Conservation (phyloP, 2,329 filamentous ascomycete species). For the Colletotrichum liaoningense region DNA sequence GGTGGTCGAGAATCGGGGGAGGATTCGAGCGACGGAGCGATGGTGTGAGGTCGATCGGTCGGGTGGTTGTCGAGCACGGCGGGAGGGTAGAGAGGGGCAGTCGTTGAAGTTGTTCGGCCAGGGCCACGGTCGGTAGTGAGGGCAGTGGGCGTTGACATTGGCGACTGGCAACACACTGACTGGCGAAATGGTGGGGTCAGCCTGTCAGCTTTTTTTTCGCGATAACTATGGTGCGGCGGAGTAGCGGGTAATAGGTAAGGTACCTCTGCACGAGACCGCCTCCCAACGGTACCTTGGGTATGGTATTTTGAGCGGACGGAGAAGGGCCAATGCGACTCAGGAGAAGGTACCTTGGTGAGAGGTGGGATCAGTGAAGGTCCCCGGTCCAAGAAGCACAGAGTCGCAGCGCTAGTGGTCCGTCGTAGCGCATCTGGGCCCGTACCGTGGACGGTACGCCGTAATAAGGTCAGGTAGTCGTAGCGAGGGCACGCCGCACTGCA, state of each 20-base stretch:
- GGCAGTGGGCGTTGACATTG: conserved; percentile 27
- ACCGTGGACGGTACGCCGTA: background rate
- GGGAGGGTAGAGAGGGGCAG: conserved; percentile 29
- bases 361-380: background rate
- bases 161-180: conserved; percentile 13
- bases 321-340: background rate
- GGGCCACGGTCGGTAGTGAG: conserved; percentile 13
- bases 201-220: conserved; percentile 38
- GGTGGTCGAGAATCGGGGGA: conserved; percentile 20
- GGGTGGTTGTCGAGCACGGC: conserved; percentile 5
- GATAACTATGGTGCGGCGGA: conserved; percentile 36
- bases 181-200: conserved; percentile 34
- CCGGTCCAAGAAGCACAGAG: background rate
- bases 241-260: conserved; percentile 19
- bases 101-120: conserved; percentile 31
- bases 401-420: conserved; percentile 9
- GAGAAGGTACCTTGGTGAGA: background rate
- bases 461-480: conserved; percentile 6
- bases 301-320: background rate
- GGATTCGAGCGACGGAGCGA: conserved; percentile 16
- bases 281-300: background rate
- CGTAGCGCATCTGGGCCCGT: conserved; percentile 1
- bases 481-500: background rate
- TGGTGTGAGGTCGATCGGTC: conserved; percentile 5
- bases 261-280: conserved; percentile 4